Evolutionary conservation across 495 filamentous ascomycete species (phyloP).

Genomic region (Cercophora newfieldiana): DNA sequence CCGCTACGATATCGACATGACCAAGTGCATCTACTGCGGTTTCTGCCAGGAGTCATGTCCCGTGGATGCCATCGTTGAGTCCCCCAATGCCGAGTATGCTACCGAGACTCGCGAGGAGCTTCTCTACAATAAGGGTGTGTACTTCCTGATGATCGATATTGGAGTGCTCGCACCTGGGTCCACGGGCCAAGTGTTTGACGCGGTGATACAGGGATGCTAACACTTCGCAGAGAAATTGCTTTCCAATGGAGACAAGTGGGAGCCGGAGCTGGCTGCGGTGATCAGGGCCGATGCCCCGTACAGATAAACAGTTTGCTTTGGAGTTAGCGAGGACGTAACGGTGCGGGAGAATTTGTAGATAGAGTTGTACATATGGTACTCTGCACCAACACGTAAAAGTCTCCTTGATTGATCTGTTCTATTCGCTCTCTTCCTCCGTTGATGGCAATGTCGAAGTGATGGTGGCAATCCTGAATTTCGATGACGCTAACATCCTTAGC

Average conservation of each 20-base stretch:
- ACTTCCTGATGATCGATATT: not conserved
- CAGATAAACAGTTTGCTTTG: conserved; percentile 55
- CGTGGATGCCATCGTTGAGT: conserved; percentile 96
- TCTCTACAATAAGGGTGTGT: conserved; percentile 91
- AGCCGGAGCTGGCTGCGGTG: conserved; percentile 89
- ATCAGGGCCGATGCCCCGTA: conserved; percentile 88
- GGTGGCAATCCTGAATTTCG: not conserved
- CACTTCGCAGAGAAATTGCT: conserved; percentile 62
- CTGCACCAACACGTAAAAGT: conserved; percentile 14
- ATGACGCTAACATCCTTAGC: not conserved
- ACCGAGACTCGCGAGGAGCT: conserved; percentile 97
- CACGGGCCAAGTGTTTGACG: not conserved
- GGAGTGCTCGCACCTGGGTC: not conserved
- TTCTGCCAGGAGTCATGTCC: conserved; percentile 99
- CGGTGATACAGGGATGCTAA: conserved; percentile 4
- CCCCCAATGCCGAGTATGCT: conserved; percentile 95
- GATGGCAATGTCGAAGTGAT: not conserved
- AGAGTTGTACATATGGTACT: conserved; percentile 30
- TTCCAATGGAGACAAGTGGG: conserved; percentile 94
- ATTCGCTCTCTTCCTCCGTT: not conserved
- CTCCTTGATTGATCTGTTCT: conserved; percentile 1
- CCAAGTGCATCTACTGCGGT: conserved; percentile 99
- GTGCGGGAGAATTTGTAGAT: conserved; percentile 31
- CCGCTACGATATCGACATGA: conserved; percentile 99
- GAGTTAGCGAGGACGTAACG: not conserved